A percentile compares a stretch with the other conserved stretches of the same genome.
Conservation (phyloP, 495 filamentous ascomycete genomes). For the Aspergillus panamensis region DNA sequence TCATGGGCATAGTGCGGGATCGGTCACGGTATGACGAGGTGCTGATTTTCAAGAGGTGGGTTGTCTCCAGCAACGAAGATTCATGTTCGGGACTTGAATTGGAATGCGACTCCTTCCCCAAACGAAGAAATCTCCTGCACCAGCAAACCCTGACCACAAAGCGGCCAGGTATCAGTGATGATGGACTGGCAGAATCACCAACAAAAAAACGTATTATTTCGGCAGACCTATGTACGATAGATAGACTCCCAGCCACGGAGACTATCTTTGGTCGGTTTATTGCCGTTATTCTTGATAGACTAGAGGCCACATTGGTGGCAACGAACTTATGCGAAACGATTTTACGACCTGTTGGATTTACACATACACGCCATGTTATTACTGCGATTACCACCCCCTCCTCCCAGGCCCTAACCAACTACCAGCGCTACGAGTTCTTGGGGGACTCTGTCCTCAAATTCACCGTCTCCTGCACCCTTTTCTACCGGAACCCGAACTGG, state of each 20-base stretch:
- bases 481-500: conserved; percentile 62
- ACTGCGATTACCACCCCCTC: conserved; percentile 69
- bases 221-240: conserved; percentile 37
- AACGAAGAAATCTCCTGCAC: conserved; percentile 35
- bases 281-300: conserved; percentile 67
- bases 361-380: conserved; percentile 55
- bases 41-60: conserved; percentile 31
- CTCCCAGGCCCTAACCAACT: conserved; percentile 60
- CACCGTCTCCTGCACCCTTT: conserved; percentile 61
- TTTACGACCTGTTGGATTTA: conserved; percentile 53
- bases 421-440: conserved; percentile 85
- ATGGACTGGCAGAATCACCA: conserved; percentile 12
- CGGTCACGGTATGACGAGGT: conserved; percentile 27
- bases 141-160: conserved; percentile 14
- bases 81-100: conserved; percentile 19
- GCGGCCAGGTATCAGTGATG: background rate
- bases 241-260: conserved; percentile 57
- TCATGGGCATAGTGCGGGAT: conserved; percentile 35
- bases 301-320: conserved; percentile 64
- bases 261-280: conserved; percentile 67
- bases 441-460: conserved; percentile 87
- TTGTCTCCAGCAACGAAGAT: conserved; percentile 1
- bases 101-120: conserved; percentile 30
- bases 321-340: conserved; percentile 58
- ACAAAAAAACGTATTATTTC: conserved; percentile 25